Base-by-base conservation (phyloP, 2,329 filamentous ascomycete genomes). In the Coniochaeta sp. region DNA sequence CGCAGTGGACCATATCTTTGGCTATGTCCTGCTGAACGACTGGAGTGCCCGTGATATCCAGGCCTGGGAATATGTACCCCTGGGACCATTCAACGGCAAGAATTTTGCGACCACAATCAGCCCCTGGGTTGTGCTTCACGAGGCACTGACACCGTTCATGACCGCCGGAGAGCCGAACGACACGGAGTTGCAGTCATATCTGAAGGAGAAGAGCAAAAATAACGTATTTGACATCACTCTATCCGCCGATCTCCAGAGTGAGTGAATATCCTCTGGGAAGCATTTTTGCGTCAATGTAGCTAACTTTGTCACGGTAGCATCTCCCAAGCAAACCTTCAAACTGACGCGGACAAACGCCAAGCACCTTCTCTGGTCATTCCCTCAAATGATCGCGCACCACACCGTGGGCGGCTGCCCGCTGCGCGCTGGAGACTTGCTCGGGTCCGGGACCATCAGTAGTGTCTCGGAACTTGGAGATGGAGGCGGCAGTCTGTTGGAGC, bases 31-130 rank as follows among this genome's bases (percentile, higher is more conserved):
- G 60, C 83, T 96, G 79, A 96, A 96, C 66, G 91, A 96, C 73
- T 96, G 91, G 91, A 91, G 87, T 59, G 90, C 90, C 4, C 79
- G 90, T 63, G 90, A 95, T 66, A 87, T 95, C 57, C 91, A 96
- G 70, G 82, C 83, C 0, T 95, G 89, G 89, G 91, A 96, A 73
- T 93, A 93, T 65, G 81, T 93, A 9, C 91, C 91, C 0, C 75
- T 93, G 8, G 91, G 91, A 0, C 90, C 90, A 0, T 93, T 95
- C 75, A 92, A 90, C 63, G 81, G 85, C 26, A 95, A 96, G 81
- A 93, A 93, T 72, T 93, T 95, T 68, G 88, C 82, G 3, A 90
- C 89, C 0, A 89, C 83, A 0, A 88, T 95, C 65, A 89, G 86
- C 62, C 83, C 89, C 0, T 95, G 90, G 90, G 84, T 95, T 1